Evolutionary conservation across 345 rosid genomes (phyloP).

Genomic region (Lepidium africanum): DNA sequence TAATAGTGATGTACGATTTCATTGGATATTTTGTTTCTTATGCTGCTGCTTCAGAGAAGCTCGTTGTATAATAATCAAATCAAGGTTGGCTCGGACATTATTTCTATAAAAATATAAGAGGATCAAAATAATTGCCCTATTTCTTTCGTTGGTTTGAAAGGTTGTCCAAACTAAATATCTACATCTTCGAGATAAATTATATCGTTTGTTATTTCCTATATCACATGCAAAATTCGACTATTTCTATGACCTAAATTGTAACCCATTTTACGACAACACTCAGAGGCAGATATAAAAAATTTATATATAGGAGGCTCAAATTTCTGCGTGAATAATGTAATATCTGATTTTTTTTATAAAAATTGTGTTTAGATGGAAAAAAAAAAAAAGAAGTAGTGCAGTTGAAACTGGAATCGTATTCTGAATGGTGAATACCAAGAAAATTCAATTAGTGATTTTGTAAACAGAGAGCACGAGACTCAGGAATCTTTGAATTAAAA

Average conservation of each 20-base stretch:
- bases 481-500: neutral
- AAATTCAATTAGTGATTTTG: neutral
- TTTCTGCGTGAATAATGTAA: too few species aligned
- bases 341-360: too few species aligned
- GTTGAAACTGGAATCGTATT: neutral
- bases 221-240: neutral
- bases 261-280: neutral
- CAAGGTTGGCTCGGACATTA: neutral
- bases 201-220: neutral
- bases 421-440: neutral
- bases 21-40: neutral
- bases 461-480: neutral
- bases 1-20: neutral
- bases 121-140: neutral
- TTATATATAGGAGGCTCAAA: too few species aligned
- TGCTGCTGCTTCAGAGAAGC: neutral
- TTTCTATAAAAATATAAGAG: neutral
- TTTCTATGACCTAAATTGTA: neutral
- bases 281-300: too few species aligned
- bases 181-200: neutral
- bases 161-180: slow-evolving; percentile 5
- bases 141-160: slow-evolving; percentile 14
- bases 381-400: too few species aligned
- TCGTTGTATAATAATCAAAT: neutral
- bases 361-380: too few species aligned